Evolutionary conservation across 495 filamentous ascomycete genomes (phyloP), one percentile per base, ranked within the genome.

Genomic region (Neurospora sp.): DNA sequence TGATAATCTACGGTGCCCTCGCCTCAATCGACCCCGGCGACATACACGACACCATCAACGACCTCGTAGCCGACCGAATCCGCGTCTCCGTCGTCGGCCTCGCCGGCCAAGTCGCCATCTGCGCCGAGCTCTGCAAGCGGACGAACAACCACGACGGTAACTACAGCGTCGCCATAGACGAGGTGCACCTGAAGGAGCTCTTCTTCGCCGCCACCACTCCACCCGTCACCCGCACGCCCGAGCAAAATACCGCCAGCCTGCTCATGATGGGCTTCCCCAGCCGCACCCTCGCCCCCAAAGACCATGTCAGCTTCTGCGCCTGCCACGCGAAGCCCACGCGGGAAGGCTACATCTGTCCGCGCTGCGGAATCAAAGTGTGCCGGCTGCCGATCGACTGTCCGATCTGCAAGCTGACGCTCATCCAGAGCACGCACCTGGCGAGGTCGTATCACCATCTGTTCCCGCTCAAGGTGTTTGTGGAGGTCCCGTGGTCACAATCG

Each of bases 201-300:
- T 84, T 98, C 72, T 89, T 98, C 82, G 89, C 90, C 41, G 87
- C 91, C 44, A 98, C 95, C 8, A 97, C 92, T 9, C 96, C 96
- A 3, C 96, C 96, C 3, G 90, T 92, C 22, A 91, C 93, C 5
- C 88, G 91, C 68, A 86, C 89, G 0, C 81, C 87, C 41, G 89
- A 90, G 77, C 88, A 90, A 76, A 88, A 86, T 73, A 87, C 89
- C 65, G 91, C 91, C 44, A 92, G 92, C 37, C 85, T 98, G 40
- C 86, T 99, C 16, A 96, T 94, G 92, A 98, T 98, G 96, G 96
- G 96, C 4, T 99, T 99, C 76, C 96, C 96, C n/a, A 94, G 91
- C 65, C 89, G 96, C 17, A 91, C 91, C n/a, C 89, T 94, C 69
- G 93, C 93, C 71, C 83, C 88, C 17, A 83, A 82, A 31, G 89